Evolutionary conservation across 2,329 filamentous ascomycete genomes (phyloP).

Genomic region (Colletotrichum tropicale): DNA sequence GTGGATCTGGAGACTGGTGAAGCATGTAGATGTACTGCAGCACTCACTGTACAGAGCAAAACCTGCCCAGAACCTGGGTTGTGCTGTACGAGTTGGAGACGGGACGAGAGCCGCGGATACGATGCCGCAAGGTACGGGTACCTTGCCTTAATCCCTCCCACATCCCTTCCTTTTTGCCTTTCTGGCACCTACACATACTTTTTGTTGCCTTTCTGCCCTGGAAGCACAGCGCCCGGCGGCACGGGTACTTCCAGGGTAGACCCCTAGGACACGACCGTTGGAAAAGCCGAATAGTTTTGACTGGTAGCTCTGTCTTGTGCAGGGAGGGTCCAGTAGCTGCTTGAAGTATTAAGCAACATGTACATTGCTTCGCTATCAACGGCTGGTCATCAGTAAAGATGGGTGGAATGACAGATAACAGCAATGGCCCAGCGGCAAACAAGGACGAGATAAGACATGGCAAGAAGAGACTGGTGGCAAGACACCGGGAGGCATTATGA

Average conservation of each 20-base stretch:
- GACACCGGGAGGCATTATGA: background rate
- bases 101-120: background rate
- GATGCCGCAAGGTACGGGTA: background rate
- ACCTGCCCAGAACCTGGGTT: background rate
- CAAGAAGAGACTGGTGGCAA: background rate
- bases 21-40: background rate
- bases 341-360: background rate
- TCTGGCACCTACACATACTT: background rate
- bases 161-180: background rate
- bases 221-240: background rate
- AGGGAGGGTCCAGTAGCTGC: background rate
- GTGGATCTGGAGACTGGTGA: background rate
- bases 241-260: background rate
- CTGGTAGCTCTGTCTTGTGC: background rate
- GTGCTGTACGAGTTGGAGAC: background rate
- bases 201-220: background rate
- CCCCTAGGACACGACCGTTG: background rate
- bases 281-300: background rate
- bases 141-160: conserved; percentile 7
- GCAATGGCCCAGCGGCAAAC: background rate
- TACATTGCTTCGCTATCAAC: background rate
- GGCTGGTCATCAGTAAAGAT: background rate
- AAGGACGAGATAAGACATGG: background rate
- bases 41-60: background rate
- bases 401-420: background rate